Evolutionary conservation across 345 rosid species (phyloP), one percentile per base, ranked within the genome.

Genomic region (Streptanthus diversifolius): DNA sequence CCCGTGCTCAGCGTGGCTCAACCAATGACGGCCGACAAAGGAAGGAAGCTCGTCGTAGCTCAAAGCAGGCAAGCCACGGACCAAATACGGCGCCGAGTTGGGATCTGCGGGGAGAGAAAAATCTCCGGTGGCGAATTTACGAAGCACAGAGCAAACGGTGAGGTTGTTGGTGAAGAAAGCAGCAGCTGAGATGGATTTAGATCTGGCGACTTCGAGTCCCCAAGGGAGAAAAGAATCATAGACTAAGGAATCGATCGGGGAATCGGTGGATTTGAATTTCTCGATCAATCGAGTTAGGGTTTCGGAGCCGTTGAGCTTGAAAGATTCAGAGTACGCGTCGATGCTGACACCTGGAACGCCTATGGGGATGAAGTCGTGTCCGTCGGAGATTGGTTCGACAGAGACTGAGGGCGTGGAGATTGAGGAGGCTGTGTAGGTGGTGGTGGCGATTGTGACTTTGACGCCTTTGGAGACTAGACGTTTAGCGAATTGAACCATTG

Each of bases 161-260:
- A 84, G 83, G 8, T 85, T 83, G 66, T 88, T 88, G n/a, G 96
- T 90, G 58, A 88, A 90, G 73, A 88, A 90, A 4, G 90, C 22
- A 4, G 90, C 96, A 1, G 85, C 91, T 4, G 76, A 74, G 21
- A 90, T 32, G 0, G 82, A 83, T 14, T 67, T 83, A 17, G 77
- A 72, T 82, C 82, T 85, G 7, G 91, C 91, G 27, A 88, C 91
- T 17, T 85, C 90, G 56, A 88, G 91, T 49, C 83, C 96, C 93
- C 93, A 88, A 0, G 91, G 90, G 35, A 90, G 65, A 40, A 90
- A 90, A 17, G 96, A 85, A 47, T 90, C 93, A 18, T 88, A 90
- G 15, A 90, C 87, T 5, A 90, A 63, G 3, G 86, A 88, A 51
- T 59, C 75, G 32, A 88, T 77, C 0, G 88, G 91, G 5, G 48